Percentiles rank a stretch among this genome's conserved stretches.
These are phyloP conservation scores for Allodekkera sacchari DNA, from an alignment of 805 yeast species.

Conservation along the genomic window DNA sequence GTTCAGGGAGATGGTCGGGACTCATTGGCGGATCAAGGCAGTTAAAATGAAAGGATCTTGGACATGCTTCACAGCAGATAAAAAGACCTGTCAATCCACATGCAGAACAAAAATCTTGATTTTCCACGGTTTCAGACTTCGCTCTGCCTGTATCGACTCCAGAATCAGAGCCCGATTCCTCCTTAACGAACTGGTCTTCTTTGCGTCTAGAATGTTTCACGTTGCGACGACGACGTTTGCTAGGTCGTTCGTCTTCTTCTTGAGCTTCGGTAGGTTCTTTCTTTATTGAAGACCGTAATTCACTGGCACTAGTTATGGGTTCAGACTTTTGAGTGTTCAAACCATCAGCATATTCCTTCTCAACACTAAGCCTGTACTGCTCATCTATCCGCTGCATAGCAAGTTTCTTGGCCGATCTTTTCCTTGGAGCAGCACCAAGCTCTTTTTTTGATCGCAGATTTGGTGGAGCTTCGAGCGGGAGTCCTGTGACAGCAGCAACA, in stretches of 20 bases:
- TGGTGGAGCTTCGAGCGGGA: slow-evolving; percentile 65
- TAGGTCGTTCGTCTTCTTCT: neutral
- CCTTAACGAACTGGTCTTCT: neutral
- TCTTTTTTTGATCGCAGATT: slow-evolving; percentile 49
- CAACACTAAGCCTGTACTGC: slow-evolving; percentile 8
- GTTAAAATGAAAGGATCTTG: slow-evolving; percentile 82
- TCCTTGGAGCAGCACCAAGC: slow-evolving; percentile 18
- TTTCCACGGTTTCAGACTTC: slow-evolving; percentile 25
- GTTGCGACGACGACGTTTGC: slow-evolving; percentile 2
- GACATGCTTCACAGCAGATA: slow-evolving; percentile 91
- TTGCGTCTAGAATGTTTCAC: slow-evolving; percentile 5
- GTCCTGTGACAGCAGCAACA: slow-evolving; percentile 56
- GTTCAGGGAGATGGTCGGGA: slow-evolving; percentile 67
- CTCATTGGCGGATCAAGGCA: slow-evolving; percentile 89
- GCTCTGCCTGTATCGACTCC: neutral
- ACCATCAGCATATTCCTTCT: slow-evolving; percentile 11
- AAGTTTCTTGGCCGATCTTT: slow-evolving; percentile 9
- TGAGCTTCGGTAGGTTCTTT: neutral
- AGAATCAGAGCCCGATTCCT: neutral
- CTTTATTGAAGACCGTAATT: slow-evolving; percentile 16
- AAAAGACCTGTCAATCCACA: slow-evolving; percentile 88
- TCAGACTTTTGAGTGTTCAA: slow-evolving; percentile 29
- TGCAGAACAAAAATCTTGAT: slow-evolving; percentile 86
- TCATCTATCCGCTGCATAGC: slow-evolving; percentile 8
- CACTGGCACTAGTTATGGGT: slow-evolving; percentile 24